A percentile compares a stretch with the other conserved stretches of the same genome.
Conservation (phyloP, 495 filamentous ascomycete species). For the Talaromyces wortmannii region DNA sequence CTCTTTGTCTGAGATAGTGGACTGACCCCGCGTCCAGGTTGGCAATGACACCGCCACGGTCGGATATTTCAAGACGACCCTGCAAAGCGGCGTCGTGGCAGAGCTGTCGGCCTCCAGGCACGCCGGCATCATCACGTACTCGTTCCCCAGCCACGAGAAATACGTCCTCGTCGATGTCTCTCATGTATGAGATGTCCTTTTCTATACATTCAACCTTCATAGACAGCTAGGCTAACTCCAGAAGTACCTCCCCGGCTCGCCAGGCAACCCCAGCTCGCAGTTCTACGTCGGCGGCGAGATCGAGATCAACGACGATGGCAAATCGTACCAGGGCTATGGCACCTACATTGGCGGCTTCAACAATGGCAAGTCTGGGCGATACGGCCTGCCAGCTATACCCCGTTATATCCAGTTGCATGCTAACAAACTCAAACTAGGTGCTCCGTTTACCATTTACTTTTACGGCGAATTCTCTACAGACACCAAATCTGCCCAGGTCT, state of each 20-base stretch:
- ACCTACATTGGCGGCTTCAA: slow-evolving; percentile 57
- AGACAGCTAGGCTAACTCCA: slow-evolving; percentile 3
- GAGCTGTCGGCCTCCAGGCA: slow-evolving; percentile 54
- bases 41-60: slow-evolving; percentile 45
- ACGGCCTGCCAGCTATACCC: neutral
- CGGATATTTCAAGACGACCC: slow-evolving; percentile 53
- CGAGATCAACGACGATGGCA: slow-evolving; percentile 36
- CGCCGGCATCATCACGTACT: slow-evolving; percentile 55
- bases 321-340: slow-evolving; percentile 50
- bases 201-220: neutral
- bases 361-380: slow-evolving; percentile 26
- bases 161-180: slow-evolving; percentile 59
- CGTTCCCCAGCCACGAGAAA: slow-evolving; percentile 40
- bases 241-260: slow-evolving; percentile 45
- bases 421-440: slow-evolving; percentile 27
- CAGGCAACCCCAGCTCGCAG: slow-evolving; percentile 50
- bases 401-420: neutral
- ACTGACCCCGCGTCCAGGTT: slow-evolving; percentile 10
- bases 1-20: neutral
- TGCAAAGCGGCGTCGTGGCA: slow-evolving; percentile 47
- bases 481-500: slow-evolving; percentile 36
- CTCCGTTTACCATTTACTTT: slow-evolving; percentile 58
- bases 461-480: slow-evolving; percentile 51
- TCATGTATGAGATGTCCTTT: slow-evolving; percentile 32
- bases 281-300: slow-evolving; percentile 55